These are phyloP conservation scores for Pugionium dolabratum DNA, from an alignment of 345 rosid species.

Conservation along the genomic window DNA sequence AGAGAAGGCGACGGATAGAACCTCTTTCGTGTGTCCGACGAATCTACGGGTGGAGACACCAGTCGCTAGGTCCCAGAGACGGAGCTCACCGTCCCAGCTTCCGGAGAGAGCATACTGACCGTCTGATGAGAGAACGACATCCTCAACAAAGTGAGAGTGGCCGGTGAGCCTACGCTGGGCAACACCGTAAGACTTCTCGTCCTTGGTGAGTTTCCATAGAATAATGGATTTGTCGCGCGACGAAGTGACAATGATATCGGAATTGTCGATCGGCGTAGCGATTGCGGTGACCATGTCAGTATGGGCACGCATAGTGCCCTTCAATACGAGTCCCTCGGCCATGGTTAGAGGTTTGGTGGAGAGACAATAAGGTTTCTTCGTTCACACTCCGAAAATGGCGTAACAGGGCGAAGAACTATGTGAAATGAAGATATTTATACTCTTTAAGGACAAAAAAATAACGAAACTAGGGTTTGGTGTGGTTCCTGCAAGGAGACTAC, in stretches of 20 bases:
- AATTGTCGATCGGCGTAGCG: too few species aligned
- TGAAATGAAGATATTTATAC: conserved; percentile 14
- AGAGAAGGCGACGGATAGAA: conserved; percentile 55
- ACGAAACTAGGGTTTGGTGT: conserved; percentile 30
- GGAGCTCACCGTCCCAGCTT: conserved; percentile 62
- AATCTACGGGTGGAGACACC: conserved; percentile 70
- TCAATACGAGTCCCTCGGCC: too few species aligned
- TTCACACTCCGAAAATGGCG: conserved; percentile 20
- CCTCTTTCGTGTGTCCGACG: conserved; percentile 76
- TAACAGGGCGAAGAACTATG: background rate
- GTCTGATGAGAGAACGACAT: conserved; percentile 92
- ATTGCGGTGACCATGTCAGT: too few species aligned
- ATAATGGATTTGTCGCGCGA: conserved; percentile 98
- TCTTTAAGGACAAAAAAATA: conserved; percentile 1
- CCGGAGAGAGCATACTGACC: conserved; percentile 97
- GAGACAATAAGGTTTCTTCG: too few species aligned
- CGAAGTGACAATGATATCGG: conserved; percentile 42
- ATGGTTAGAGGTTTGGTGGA: too few species aligned
- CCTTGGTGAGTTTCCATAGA: conserved; percentile 32
- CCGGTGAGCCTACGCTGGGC: conserved; percentile 59
- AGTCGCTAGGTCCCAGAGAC: too few species aligned
- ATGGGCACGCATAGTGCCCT: too few species aligned
- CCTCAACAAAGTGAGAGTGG: conserved; percentile 66
- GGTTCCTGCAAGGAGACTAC: conserved; percentile 5
- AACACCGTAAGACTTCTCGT: conserved; percentile 74